phyloP scores from a whole-genome alignment of 1,139 yeast species.

The Taiozyma onychis region DNA sequence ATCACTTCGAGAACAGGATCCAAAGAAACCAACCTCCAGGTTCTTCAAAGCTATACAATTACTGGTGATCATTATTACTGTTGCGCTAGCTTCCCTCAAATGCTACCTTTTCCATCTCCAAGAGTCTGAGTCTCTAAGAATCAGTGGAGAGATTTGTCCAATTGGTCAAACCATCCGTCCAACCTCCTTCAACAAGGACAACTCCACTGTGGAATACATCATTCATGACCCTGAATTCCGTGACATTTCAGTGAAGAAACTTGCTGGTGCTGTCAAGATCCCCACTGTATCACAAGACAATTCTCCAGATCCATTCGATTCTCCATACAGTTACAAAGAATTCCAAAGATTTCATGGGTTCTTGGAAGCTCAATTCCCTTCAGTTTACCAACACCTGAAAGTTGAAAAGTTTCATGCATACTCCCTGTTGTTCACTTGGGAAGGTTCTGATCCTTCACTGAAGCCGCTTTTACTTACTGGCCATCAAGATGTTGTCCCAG shows the following conservation, averaged over 20 bases:
- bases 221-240: slow-evolving; percentile 34
- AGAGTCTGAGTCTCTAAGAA: neutral
- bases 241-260: slow-evolving; percentile 33
- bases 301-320: slow-evolving; percentile 35
- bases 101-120: neutral
- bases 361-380: slow-evolving; percentile 51
- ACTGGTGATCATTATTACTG: neutral
- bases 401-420: slow-evolving; percentile 49
- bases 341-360: slow-evolving; percentile 50
- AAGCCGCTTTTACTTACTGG: slow-evolving; percentile 68
- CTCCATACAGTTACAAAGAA: slow-evolving; percentile 30
- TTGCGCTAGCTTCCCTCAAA: neutral
- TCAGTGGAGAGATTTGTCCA: slow-evolving; percentile 7
- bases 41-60: neutral
- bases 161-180: slow-evolving; percentile 16
- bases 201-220: slow-evolving; percentile 21
- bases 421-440: slow-evolving; percentile 62
- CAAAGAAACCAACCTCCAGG: neutral
- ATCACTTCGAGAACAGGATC: neutral
- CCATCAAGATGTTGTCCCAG: slow-evolving; percentile 81
- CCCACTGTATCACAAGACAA: slow-evolving; percentile 60
- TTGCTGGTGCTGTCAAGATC: slow-evolving; percentile 49
- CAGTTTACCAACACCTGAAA: slow-evolving; percentile 39
- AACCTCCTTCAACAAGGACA: slow-evolving; percentile 11
- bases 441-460: slow-evolving; percentile 45